These are phyloP conservation scores for Moniliophthora roreri DNA, from an alignment of 1,284 basidiomycete genomes.

Conservation along the genomic window DNA sequence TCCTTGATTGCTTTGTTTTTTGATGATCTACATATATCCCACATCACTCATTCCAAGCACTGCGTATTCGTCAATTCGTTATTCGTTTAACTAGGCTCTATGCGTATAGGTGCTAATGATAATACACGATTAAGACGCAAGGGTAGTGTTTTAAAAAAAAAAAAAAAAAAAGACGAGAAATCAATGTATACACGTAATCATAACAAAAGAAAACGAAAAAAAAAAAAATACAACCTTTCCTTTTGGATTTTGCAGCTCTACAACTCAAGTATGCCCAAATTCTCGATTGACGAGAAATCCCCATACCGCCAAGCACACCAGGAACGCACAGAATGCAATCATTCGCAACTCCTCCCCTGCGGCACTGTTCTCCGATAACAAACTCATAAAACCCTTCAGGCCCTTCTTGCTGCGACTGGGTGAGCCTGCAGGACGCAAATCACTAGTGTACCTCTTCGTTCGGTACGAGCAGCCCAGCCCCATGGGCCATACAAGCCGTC, in stretches of 20 bases:
- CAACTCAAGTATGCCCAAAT: no score
- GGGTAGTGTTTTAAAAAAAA: not conserved
- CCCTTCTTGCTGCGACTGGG: slow-evolving; percentile 33
- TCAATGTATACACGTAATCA: not conserved
- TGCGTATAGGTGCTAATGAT: no score
- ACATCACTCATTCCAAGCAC: no score
- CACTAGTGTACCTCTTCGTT: slow-evolving; percentile 38
- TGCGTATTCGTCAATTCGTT: no score
- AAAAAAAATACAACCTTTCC: not conserved
- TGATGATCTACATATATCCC: no score
- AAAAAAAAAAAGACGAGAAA: not conserved
- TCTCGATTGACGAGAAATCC: slow-evolving; percentile 33
- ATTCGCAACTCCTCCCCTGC: slow-evolving; percentile 72
- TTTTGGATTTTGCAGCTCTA: no score
- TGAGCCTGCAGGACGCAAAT: slow-evolving; percentile 48
- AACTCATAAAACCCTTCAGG: slow-evolving; percentile 32
- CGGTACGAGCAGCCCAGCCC: slow-evolving; percentile 36
- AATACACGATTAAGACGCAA: no score
- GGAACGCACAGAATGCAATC: slow-evolving; percentile 52
- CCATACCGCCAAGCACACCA: slow-evolving; percentile 59
- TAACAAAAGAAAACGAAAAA: not conserved
- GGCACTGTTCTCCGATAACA: slow-evolving; percentile 56
- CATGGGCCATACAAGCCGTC: slow-evolving; percentile 40
- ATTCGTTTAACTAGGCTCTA: no score
- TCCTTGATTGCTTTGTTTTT: no score